A percentile compares a stretch with the other conserved stretches of the same genome.
Evolutionary conservation across 768 basidiomycete species (phyloP).

Genomic region (Termitomyces sp.): DNA sequence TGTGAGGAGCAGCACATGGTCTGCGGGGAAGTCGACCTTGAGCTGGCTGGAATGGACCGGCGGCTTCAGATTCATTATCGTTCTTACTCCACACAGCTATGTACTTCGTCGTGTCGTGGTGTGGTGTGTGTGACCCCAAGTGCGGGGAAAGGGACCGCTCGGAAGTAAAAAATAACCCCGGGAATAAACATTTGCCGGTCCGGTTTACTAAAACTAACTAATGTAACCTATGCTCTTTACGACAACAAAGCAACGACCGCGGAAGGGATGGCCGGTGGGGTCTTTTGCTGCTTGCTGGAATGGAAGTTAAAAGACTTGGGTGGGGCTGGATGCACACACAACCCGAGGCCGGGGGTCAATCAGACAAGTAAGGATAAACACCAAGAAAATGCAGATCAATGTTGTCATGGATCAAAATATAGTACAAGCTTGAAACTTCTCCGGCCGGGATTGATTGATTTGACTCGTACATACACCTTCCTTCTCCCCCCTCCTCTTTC

Average conservation of each 20-base stretch:
- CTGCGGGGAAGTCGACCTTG: slow-evolving; percentile 30
- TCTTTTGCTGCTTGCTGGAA: not conserved
- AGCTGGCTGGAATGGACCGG: slow-evolving; percentile 31
- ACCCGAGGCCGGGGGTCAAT: not conserved
- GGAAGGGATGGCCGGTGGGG: not conserved
- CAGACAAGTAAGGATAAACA: slow-evolving; percentile 12
- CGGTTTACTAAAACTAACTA: not conserved
- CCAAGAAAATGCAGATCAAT: slow-evolving; percentile 19
- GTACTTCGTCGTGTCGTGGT: too few species aligned
- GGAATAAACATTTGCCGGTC: not conserved
- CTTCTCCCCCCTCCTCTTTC: slow-evolving; percentile 3
- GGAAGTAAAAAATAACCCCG: slow-evolving; percentile 4
- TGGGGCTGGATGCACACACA: not conserved
- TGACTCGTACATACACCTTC: slow-evolving; percentile 18
- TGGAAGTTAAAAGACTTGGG: not conserved
- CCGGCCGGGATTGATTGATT: slow-evolving; percentile 19
- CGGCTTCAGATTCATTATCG: slow-evolving; percentile 17
- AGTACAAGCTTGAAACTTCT: slow-evolving; percentile 28
- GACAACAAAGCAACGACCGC: not conserved
- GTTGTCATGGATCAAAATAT: slow-evolving; percentile 20
- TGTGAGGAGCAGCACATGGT: slow-evolving; percentile 35
- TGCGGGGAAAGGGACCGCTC: slow-evolving; percentile 4
- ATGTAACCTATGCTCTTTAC: not conserved
- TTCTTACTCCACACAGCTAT: slow-evolving; percentile 2
- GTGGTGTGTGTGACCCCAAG: slow-evolving; percentile 4